Conservation (phyloP, 2,329 filamentous ascomycete genomes). For the Reticulascus tulasneorum region DNA sequence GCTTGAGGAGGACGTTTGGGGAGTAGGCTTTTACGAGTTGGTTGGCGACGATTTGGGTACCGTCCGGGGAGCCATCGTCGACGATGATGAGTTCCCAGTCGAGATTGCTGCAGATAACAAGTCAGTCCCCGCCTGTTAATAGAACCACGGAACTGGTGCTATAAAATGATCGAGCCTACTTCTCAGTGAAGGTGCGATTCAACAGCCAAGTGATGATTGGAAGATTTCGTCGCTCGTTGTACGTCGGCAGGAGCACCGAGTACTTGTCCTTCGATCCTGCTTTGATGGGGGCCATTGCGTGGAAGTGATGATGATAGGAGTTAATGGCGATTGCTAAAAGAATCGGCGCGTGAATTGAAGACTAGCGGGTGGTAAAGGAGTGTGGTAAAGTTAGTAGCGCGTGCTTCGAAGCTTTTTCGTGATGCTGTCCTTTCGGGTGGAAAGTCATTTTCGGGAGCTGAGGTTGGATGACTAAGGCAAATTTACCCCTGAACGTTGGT, state of each 20-base stretch:
- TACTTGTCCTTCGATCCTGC: conserved; percentile 61
- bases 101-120: conserved; percentile 60
- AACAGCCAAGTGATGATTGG: conserved; percentile 94
- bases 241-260: conserved; percentile 95
- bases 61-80: conserved; percentile 95
- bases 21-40: conserved; percentile 86
- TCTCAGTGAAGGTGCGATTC: conserved; percentile 83
- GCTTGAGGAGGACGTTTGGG: conserved; percentile 75
- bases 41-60: conserved; percentile 83
- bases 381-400: conserved; percentile 18
- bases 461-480: conserved; percentile 9
- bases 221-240: conserved; percentile 96
- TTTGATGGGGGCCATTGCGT: conserved; percentile 45
- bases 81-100: conserved; percentile 98
- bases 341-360: background rate
- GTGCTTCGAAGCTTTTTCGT: conserved; percentile 2
- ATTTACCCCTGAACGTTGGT: too few species aligned
- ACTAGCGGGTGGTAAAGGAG: conserved; percentile 18
- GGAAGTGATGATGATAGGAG: background rate
- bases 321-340: background rate
- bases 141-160: background rate
- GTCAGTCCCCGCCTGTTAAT: conserved; percentile 1
- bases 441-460: conserved; percentile 8
- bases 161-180: conserved; percentile 50
- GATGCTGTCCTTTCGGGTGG: conserved; percentile 12